These are phyloP conservation scores for Phoenix roebelenii DNA, from an alignment of 176 grass and related monocot species.

Conservation along the genomic window DNA sequence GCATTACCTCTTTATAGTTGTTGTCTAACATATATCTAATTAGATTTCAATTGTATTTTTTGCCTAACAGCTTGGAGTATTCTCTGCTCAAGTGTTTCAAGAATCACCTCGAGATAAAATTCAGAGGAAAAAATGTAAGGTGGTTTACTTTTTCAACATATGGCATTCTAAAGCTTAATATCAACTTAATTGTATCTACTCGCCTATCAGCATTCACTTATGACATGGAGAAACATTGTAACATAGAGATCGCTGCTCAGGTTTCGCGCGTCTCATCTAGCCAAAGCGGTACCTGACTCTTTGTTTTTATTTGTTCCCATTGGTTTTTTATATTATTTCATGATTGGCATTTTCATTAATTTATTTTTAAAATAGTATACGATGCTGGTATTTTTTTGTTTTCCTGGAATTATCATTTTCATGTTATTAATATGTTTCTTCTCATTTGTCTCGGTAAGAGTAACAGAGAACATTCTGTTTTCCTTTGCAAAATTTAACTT, in stretches of 20 bases:
- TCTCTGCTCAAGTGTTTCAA: slow-evolving; percentile 93
- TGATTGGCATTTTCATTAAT: no score
- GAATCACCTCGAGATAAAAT: slow-evolving; percentile 72
- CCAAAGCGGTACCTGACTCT: slow-evolving; percentile 56
- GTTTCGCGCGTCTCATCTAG: slow-evolving; percentile 63
- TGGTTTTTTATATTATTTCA: no score
- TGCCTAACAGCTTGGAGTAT: slow-evolving; percentile 66
- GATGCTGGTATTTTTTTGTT: no score
- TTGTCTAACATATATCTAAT: no score
- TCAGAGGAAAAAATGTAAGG: slow-evolving; percentile 68
- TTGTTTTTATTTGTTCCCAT: background rate
- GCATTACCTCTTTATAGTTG: no score
- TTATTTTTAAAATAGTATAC: no score
- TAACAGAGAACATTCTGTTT: no score
- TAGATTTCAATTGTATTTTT: background rate
- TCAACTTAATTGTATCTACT: slow-evolving; percentile 9
- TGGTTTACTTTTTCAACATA: background rate
- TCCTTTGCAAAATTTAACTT: no score
- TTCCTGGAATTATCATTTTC: no score
- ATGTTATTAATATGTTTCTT: no score
- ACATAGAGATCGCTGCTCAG: slow-evolving; percentile 87
- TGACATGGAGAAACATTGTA: slow-evolving; percentile 96
- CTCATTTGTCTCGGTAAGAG: no score
- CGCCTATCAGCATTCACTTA: slow-evolving; percentile 70
- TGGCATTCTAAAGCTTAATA: slow-evolving; percentile 18